Base-by-base conservation (phyloP, 306 rosid species). In the Luffa aegyptiaca region DNA sequence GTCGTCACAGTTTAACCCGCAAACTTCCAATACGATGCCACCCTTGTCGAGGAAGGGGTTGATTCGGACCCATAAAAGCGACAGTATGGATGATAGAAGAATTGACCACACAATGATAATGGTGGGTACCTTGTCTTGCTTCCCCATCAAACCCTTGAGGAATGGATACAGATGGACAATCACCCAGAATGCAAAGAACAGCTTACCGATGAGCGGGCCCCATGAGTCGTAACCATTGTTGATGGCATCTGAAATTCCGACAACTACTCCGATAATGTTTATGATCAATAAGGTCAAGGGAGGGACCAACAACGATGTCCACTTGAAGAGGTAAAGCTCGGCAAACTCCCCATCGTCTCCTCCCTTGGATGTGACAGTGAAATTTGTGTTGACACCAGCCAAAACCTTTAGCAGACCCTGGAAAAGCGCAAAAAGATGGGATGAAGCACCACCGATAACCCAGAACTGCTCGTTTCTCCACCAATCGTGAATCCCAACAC, bases 401-500 rank as follows among this genome's bases (percentile, higher is more conserved):
- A 94, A 85, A 73, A 94, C 96, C 86, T 92, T 90, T n/a, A 94
- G 98, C 86, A 92, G 84, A 72, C 98, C 98, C 42, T 94, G 98
- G 83, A 90, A 83, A 81, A 94, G 92, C 3, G 98, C 98, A 33
- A 89, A 94, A 39, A 94, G 83, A 76, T 94, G 97, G 2, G 98
- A 89, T 8, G 98, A 94, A 21, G 86, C 91, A 39, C 97, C 97
- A 3, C 98, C 98, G 31, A 92, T 94, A 65, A 94, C 98, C 98
- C 98, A 94, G 64, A 94, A 94, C 70, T 94, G 98, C 73, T 94
- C 98, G 44, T 94, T 94, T 78, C 97, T 92, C 98, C 98, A 94
- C 98, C 96, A 92, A 79, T 92, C 98, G 8, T 94, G 96, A 10
- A 94, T 92, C 65, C 96, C 97, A 10, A 94, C 96, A 6, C 90